Conservation (phyloP, 257 asterid species). For the Haberlea rhodopensis region DNA sequence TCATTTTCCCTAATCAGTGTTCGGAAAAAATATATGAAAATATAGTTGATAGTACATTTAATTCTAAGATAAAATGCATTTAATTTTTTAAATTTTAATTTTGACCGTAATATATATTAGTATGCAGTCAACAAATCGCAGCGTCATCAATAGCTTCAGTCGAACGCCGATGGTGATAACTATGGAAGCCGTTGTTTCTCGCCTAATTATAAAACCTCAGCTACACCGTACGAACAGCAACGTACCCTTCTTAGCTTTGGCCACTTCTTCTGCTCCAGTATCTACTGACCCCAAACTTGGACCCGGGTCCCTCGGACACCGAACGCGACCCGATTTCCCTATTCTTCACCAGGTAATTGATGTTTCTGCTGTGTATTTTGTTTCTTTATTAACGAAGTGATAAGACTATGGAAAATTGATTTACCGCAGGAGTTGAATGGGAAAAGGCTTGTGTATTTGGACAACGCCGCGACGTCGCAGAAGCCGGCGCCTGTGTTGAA, state of each 20-base stretch:
- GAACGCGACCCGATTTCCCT: slow-evolving; percentile 77
- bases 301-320: slow-evolving; percentile 68
- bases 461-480: slow-evolving; percentile 99
- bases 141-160: no score
- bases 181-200: slow-evolving; percentile 53
- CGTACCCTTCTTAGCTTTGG: slow-evolving; percentile 40
- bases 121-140: no score
- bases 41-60: no score
- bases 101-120: no score
- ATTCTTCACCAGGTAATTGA: slow-evolving; percentile 73
- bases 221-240: slow-evolving; percentile 29
- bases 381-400: background rate
- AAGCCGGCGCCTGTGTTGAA: slow-evolving; percentile 78
- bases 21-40: no score
- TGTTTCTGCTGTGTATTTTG: background rate
- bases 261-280: slow-evolving; percentile 39
- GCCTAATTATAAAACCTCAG: slow-evolving; percentile 37
- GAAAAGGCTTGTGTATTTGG: slow-evolving; percentile 83
- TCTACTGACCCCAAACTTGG: slow-evolving; percentile 46
- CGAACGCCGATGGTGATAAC: no score
- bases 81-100: no score
- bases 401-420: slow-evolving; percentile 1
- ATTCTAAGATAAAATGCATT: no score
- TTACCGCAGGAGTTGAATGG: slow-evolving; percentile 79
- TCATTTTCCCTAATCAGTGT: no score